Conservation (phyloP, 2,329 filamentous ascomycete genomes). For the Cordyceps tenuipes region DNA sequence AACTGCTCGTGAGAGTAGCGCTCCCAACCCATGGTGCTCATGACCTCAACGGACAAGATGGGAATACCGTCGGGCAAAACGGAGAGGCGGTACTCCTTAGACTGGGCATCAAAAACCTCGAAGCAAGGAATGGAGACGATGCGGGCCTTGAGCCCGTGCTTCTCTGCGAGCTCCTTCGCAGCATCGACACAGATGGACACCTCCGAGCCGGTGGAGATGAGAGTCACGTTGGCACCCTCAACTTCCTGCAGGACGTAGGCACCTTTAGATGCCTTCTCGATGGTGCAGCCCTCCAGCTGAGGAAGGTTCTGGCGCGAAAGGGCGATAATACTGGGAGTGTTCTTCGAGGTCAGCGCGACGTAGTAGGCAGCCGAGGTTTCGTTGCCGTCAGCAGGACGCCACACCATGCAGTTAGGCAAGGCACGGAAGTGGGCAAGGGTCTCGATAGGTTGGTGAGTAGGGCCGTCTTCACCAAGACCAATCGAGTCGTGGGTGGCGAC, state of each 20-base stretch:
- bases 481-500: slow-evolving; percentile 98
- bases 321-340: slow-evolving; percentile 87
- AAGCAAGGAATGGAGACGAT: slow-evolving; percentile 95
- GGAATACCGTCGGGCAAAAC: slow-evolving; percentile 93
- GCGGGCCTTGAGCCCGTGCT: slow-evolving; percentile 79
- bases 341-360: slow-evolving; percentile 78
- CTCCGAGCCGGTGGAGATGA: slow-evolving; percentile 94
- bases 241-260: slow-evolving; percentile 85
- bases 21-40: slow-evolving; percentile 97
- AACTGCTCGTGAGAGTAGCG: slow-evolving; percentile 99
- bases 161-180: slow-evolving; percentile 81
- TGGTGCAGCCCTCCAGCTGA: slow-evolving; percentile 87
- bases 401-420: slow-evolving; percentile 98
- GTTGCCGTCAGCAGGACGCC: slow-evolving; percentile 97
- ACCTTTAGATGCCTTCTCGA: slow-evolving; percentile 88
- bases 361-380: slow-evolving; percentile 98
- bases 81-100: slow-evolving; percentile 89
- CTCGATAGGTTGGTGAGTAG: slow-evolving; percentile 98
- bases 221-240: slow-evolving; percentile 74
- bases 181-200: slow-evolving; percentile 90
- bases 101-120: slow-evolving; percentile 90
- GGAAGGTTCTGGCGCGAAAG: slow-evolving; percentile 97
- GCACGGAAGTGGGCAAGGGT: slow-evolving; percentile 97
- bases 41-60: slow-evolving; percentile 87
- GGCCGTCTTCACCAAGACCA: slow-evolving; percentile 95